phyloP scores from a whole-genome alignment of 2,329 filamentous ascomycete genomes.

The Colletotrichum sp. region DNA sequence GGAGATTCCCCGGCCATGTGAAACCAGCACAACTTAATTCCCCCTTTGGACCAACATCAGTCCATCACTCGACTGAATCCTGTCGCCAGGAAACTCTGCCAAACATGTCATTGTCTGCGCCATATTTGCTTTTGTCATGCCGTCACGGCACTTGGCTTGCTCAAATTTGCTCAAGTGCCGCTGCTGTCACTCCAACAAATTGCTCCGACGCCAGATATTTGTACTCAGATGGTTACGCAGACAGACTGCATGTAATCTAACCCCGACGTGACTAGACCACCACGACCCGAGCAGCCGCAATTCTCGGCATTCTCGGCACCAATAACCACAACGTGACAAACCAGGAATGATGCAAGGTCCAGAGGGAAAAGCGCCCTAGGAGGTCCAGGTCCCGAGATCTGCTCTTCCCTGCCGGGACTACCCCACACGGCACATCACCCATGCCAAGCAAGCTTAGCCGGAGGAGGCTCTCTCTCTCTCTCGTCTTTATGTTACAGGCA shows the following conservation, averaged over 20 bases:
- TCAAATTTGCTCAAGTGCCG: slow-evolving; percentile 1
- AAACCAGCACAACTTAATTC: slow-evolving; percentile 6
- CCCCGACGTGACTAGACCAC: not conserved
- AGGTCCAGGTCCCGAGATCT: slow-evolving; percentile 3
- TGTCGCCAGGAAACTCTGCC: not conserved
- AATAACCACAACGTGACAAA: not conserved
- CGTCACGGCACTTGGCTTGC: not conserved
- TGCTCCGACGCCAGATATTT: not conserved
- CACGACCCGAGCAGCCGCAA: not conserved
- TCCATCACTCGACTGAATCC: not conserved
- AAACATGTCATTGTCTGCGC: not conserved
- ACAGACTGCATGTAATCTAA: not conserved
- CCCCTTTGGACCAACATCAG: slow-evolving; percentile 1
- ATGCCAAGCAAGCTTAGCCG: slow-evolving; percentile 9
- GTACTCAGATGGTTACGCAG: not conserved
- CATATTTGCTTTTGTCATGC: not conserved
- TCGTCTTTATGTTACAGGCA: not conserved
- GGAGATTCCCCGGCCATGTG: slow-evolving; percentile 3
- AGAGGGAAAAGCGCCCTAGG: not conserved
- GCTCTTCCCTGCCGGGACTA: not conserved
- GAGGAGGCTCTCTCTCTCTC: not conserved
- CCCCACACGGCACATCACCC: slow-evolving; percentile 7
- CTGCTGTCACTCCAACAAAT: not conserved
- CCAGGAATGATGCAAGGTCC: not conserved
- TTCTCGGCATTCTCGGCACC: not conserved